These are phyloP conservation scores for Cadophora sp. DNA, from an alignment of 2,329 filamentous ascomycete species.

Conservation along the genomic window DNA sequence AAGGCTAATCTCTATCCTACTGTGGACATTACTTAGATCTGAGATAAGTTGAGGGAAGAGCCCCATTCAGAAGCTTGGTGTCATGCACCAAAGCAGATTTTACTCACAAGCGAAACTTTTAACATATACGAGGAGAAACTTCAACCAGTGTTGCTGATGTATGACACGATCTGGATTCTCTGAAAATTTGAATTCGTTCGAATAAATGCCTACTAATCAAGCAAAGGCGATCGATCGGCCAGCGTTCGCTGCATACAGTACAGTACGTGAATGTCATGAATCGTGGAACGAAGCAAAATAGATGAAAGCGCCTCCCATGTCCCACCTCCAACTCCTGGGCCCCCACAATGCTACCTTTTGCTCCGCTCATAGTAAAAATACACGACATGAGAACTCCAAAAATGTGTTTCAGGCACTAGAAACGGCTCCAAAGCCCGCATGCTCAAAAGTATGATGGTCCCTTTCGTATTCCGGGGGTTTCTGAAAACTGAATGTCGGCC, in stretches of 20 bases:
- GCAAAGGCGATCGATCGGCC: not conserved
- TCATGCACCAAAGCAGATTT: too few species aligned
- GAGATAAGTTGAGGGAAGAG: too few species aligned
- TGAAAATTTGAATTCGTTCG: not conserved
- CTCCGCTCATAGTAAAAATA: not conserved
- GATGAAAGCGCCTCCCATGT: not conserved
- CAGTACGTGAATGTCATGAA: not conserved
- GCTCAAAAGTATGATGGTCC: constrained; percentile 6
- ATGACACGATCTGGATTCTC: not conserved
- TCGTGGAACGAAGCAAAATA: not conserved
- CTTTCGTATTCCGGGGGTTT: not conserved
- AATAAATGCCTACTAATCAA: not conserved
- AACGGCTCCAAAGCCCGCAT: constrained; percentile 4
- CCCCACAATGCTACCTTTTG: not conserved
- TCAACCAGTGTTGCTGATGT: not conserved
- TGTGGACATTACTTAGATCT: too few species aligned
- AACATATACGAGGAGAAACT: not conserved
- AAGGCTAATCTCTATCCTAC: too few species aligned
- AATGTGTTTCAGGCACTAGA: not conserved
- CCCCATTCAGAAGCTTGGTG: too few species aligned
- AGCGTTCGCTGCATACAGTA: constrained; percentile 14
- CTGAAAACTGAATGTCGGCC: not conserved
- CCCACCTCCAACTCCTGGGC: not conserved
- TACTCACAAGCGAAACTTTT: too few species aligned
- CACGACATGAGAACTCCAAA: not conserved